phyloP scores from a whole-genome alignment of 345 rosid genomes.

The Euphorbia pulcherrima region DNA sequence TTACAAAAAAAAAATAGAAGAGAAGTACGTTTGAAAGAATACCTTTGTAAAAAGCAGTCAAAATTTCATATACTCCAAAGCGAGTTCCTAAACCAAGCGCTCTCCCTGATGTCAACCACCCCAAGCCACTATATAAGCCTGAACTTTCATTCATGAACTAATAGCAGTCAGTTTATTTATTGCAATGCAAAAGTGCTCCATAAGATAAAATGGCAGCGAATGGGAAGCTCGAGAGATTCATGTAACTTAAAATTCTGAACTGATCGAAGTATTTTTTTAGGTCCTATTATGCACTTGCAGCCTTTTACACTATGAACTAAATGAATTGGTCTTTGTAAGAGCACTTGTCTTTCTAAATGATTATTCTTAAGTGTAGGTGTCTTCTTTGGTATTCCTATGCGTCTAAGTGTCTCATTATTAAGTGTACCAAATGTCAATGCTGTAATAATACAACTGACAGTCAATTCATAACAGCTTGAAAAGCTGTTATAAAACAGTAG shows the following conservation, averaged over 20 bases:
- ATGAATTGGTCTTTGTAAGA: too few species aligned
- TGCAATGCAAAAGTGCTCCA: not conserved
- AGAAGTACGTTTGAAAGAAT: conserved; percentile 1
- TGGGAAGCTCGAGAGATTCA: not conserved
- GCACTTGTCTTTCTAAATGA: too few species aligned
- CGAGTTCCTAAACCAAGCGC: conserved; percentile 65
- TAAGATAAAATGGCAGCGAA: not conserved
- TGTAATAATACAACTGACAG: too few species aligned
- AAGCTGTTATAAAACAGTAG: too few species aligned
- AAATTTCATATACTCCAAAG: conserved; percentile 76
- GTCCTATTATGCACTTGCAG: too few species aligned
- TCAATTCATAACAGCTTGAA: too few species aligned
- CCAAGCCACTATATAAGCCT: conserved; percentile 83
- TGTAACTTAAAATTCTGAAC: not conserved
- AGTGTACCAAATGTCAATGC: too few species aligned
- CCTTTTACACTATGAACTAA: too few species aligned
- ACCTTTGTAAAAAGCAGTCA: conserved; percentile 84
- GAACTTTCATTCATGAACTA: conserved; percentile 15
- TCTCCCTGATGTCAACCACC: conserved; percentile 63
- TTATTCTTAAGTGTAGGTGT: too few species aligned
- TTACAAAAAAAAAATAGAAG: not conserved
- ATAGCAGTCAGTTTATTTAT: not conserved
- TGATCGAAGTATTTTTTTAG: not conserved
- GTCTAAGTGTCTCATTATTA: too few species aligned
- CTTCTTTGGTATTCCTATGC: too few species aligned